Conservation (phyloP, 495 filamentous ascomycete genomes). For the Trypethelium eluteriae region DNA sequence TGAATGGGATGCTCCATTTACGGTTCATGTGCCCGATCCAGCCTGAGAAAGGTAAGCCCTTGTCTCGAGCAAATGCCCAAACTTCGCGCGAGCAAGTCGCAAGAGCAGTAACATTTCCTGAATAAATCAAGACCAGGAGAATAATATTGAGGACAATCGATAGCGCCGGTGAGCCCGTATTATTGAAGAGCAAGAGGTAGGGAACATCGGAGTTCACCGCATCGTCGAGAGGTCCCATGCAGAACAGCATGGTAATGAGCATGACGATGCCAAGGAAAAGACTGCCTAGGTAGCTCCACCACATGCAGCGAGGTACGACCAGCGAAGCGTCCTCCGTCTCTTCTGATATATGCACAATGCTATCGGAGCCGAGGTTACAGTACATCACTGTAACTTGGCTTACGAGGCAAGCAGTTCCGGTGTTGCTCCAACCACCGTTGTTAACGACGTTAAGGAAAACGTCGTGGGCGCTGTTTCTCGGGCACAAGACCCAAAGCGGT, state of each 20-base stretch:
- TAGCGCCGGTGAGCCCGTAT: conserved; percentile 25
- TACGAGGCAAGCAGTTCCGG: conserved; percentile 35
- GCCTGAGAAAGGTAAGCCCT: conserved; percentile 39
- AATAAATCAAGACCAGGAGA: conserved; percentile 27
- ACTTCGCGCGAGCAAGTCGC: conserved; percentile 33
- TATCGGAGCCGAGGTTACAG: conserved; percentile 28
- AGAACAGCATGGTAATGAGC: conserved; percentile 32
- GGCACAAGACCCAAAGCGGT: conserved; percentile 30
- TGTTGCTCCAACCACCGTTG: conserved; percentile 34
- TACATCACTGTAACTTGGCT: conserved; percentile 38
- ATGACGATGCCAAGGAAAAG: conserved; percentile 27
- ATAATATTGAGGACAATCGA: conserved; percentile 26
- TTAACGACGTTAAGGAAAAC: conserved; percentile 36
- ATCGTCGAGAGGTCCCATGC: conserved; percentile 25
- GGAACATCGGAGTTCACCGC: conserved; percentile 24
- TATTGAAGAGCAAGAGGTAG: conserved; percentile 28
- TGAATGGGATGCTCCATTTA: conserved; percentile 30
- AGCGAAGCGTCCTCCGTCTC: conserved; percentile 31
- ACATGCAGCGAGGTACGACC: conserved; percentile 28
- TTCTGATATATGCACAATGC: conserved; percentile 27
- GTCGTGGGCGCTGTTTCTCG: conserved; percentile 29
- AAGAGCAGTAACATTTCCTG: conserved; percentile 32
- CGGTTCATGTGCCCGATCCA: conserved; percentile 35
- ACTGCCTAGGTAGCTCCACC: conserved; percentile 26
- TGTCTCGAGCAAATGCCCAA: conserved; percentile 31